Base-by-base conservation (phyloP, 129 eudicot genomes). In the Arctium minus region DNA sequence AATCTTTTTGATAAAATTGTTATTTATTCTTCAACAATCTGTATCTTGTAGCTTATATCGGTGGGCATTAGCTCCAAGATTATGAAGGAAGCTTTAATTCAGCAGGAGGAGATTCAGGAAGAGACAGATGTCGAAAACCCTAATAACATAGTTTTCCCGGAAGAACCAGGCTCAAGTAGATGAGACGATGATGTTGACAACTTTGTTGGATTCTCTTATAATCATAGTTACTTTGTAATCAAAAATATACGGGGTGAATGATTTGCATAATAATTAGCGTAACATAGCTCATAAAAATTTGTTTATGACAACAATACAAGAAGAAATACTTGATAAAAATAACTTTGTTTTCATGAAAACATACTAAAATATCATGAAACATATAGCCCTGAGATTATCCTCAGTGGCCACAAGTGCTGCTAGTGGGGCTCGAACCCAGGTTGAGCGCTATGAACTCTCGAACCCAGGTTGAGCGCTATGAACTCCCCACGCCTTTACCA, bases 121-220 rank as follows among this genome's bases (percentile, higher is more conserved):
- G 99, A 93, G 70, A 89, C 86, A 13, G 87, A 85, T 22, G 87
- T 81, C 18, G 73, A 68, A 79, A 87, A 88, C 77, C 92, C 93
- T 69, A 82, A 74, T 36, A 85, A 73, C 74, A 75, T 88, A 33
- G 91, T 83, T 8, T 81, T 83, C 48, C 44, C 82, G 4, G 80
- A 85, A 56, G 85, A 88, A 67, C 80, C 83, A 73, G 32, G 65
- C 77, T 15, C 83, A 73, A 65, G 84, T 39, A 36, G 94, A 88
- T 15, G 97, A 90, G 95, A 91, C 3, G 94, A 85, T 44, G 99
- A 95, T 74, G 42, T 96, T 69, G 99, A 93, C 40, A 89, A 93
- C n/a, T 91, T 93, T 72, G 82, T 67, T 29, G 99, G 97, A 9
- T 92, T 92, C 62, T 72, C 88, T 2, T 97, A 94, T 64, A 88